phyloP scores from a whole-genome alignment of 208 protist species.

The Leptomonas seymouri region DNA sequence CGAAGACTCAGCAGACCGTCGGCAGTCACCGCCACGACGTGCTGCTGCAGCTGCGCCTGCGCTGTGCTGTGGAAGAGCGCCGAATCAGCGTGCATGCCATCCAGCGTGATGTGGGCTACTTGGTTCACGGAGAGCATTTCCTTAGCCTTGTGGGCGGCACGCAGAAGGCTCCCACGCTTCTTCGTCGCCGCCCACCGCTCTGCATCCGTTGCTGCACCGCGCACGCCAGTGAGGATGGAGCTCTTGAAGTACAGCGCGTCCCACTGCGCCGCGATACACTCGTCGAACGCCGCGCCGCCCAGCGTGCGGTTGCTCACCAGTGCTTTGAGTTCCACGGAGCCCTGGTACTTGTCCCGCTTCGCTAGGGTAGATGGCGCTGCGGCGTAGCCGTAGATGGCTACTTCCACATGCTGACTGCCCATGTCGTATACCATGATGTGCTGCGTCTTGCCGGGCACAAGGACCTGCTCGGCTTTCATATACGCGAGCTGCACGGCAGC shows the following conservation, averaged over 20 bases:
- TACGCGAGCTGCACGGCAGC: conserved; percentile 70
- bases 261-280: conserved; percentile 82
- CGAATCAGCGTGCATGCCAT: conserved; percentile 56
- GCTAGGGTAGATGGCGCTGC: conserved; percentile 15
- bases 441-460: conserved; percentile 14
- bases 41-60: conserved; percentile 18
- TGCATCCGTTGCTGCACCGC: conserved; percentile 22
- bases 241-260: conserved; percentile 60
- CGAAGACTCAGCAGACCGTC: conserved; percentile 40
- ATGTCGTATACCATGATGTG: conserved; percentile 91
- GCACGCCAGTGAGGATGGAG: conserved; percentile 21
- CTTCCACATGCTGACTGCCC: conserved; percentile 78
- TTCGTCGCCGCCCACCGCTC: conserved; percentile 26
- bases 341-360: not conserved
- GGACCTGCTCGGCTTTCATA: conserved; percentile 52
- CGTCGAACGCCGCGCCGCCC: conserved; percentile 89
- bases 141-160: conserved; percentile 78
- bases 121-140: conserved; percentile 91
- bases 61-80: conserved; percentile 16
- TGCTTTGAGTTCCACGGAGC: conserved; percentile 31
- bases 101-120: conserved; percentile 79
- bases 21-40: conserved; percentile 10
- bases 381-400: conserved; percentile 64
- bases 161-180: conserved; percentile 73
- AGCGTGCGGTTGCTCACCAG: conserved; percentile 61